Evolutionary conservation across 2,329 filamentous ascomycete species (phyloP).

Genomic region (Trichophyton equinum): DNA sequence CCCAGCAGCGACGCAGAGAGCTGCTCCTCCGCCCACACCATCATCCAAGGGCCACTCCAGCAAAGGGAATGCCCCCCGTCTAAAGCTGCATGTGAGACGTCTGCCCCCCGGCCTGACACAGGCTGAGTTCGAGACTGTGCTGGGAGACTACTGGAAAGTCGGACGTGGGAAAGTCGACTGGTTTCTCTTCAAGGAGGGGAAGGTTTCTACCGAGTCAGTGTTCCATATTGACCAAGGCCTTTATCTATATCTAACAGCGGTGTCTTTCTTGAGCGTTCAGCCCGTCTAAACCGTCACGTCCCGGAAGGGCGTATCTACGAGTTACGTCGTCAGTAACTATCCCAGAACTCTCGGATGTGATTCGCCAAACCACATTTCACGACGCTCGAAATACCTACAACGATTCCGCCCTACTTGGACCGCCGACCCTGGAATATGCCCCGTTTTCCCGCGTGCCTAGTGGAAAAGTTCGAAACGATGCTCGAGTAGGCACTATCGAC

Average conservation of each 20-base stretch:
- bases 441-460: slow-evolving; percentile 72
- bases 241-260: slow-evolving; percentile 4
- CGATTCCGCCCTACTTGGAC: slow-evolving; percentile 60
- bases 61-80: slow-evolving; percentile 44
- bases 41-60: slow-evolving; percentile 27
- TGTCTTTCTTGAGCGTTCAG: slow-evolving; percentile 31
- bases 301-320: slow-evolving; percentile 71
- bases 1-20: slow-evolving; percentile 31
- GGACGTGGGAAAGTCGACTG: slow-evolving; percentile 78
- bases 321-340: slow-evolving; percentile 61
- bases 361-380: slow-evolving; percentile 59
- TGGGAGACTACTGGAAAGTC: slow-evolving; percentile 70
- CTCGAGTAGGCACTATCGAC: slow-evolving; percentile 85
- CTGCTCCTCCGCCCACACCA: background rate
- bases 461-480: slow-evolving; percentile 62
- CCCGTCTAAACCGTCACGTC: slow-evolving; percentile 71
- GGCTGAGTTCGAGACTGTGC: slow-evolving; percentile 56
- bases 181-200: slow-evolving; percentile 59
- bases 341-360: slow-evolving; percentile 52
- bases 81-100: slow-evolving; percentile 75
- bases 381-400: slow-evolving; percentile 68
- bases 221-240: background rate
- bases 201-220: slow-evolving; percentile 70
- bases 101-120: slow-evolving; percentile 77
- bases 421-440: slow-evolving; percentile 68